phyloP scores from a whole-genome alignment of 202 grass and related monocot genomes.

The Schoenoplectus triqueter region DNA sequence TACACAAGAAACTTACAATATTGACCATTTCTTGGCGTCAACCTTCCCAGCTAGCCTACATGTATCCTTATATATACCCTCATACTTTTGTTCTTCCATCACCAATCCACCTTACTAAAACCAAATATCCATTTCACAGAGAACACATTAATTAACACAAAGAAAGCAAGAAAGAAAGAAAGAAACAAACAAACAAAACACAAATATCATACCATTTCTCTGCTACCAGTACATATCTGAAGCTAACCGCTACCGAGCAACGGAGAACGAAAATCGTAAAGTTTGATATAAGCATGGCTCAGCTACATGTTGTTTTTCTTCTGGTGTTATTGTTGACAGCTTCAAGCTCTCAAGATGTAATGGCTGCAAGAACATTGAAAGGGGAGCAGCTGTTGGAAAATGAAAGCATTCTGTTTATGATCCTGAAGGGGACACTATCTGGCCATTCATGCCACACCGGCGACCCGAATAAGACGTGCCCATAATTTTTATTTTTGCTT shows the following conservation, averaged over 20 bases:
- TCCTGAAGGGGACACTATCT: background rate
- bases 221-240: background rate
- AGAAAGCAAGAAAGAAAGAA: background rate
- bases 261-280: background rate
- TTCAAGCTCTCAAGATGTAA: background rate
- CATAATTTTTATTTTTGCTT: background rate
- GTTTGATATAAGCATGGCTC: background rate
- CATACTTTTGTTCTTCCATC: background rate
- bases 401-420: background rate
- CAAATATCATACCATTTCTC: background rate
- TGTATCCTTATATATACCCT: background rate
- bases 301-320: background rate
- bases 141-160: background rate
- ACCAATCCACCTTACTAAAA: background rate
- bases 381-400: slow-evolving; percentile 16
- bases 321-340: background rate
- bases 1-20: background rate
- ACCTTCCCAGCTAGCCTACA: background rate
- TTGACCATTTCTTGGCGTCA: background rate
- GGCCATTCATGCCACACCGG: background rate
- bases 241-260: background rate
- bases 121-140: background rate
- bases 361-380: slow-evolving; percentile 31
- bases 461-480: background rate
- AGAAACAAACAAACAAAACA: background rate